These are phyloP conservation scores for Cercospora sesami DNA, from an alignment of 2,329 filamentous ascomycete species.

Conservation along the genomic window DNA sequence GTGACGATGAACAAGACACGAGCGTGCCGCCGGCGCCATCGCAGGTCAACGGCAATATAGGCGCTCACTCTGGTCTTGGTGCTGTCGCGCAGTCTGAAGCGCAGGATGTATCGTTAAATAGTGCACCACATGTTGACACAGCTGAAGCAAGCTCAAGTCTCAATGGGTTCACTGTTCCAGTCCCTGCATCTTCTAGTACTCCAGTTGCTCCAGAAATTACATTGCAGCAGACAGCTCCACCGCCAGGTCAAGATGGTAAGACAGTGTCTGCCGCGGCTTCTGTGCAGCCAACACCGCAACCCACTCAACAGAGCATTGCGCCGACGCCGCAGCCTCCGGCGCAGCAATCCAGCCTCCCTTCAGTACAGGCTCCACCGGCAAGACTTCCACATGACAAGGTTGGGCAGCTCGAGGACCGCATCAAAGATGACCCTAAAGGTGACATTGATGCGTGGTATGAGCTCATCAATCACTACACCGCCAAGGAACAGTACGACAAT, in stretches of 20 bases:
- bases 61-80: conserved; percentile 31
- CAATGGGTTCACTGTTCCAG: conserved; percentile 38
- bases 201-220: conserved; percentile 32
- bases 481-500: conserved; percentile 78
- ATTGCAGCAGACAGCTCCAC: conserved; percentile 36
- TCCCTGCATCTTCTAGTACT: conserved; percentile 33
- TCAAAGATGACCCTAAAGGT: conserved; percentile 88
- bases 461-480: conserved; percentile 81
- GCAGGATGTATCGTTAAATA: conserved; percentile 62
- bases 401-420: conserved; percentile 81
- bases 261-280: conserved; percentile 34
- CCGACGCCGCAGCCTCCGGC: conserved; percentile 20
- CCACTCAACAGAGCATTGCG: conserved; percentile 19
- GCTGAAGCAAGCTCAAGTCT: conserved; percentile 37
- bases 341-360: conserved; percentile 16
- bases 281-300: conserved; percentile 21
- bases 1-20: conserved; percentile 55
- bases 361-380: conserved; percentile 21
- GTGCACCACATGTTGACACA: conserved; percentile 42
- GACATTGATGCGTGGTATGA: conserved; percentile 89
- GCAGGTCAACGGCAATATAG: conserved; percentile 33
- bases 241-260: conserved; percentile 32
- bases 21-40: conserved; percentile 29
- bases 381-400: conserved; percentile 71
- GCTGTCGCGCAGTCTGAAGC: conserved; percentile 31